Evolutionary conservation across 1,284 basidiomycete species (phyloP).

Genomic region (Cutaneotrichosporon mucoides): DNA sequence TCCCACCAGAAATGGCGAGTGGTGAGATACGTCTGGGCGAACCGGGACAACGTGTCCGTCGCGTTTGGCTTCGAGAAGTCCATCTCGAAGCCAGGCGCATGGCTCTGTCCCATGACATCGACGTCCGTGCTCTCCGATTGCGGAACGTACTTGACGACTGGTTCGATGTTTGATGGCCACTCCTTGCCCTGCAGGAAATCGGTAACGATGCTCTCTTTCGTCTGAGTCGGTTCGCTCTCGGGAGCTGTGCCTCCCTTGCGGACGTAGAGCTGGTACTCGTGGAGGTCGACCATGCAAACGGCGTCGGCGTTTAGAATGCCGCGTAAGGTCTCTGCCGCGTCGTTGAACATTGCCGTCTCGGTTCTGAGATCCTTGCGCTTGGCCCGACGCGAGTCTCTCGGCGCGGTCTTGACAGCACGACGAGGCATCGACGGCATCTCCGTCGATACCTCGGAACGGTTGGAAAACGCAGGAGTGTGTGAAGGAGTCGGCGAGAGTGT

Average conservation of each 20-base stretch:
- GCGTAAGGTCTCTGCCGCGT: conserved; percentile 32
- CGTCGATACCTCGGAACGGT: neutral
- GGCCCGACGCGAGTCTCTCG: conserved; percentile 26
- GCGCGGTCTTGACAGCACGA: conserved; percentile 26
- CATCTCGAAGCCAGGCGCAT: conserved; percentile 14
- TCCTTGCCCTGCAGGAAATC: conserved; percentile 32
- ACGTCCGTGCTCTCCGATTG: conserved; percentile 5
- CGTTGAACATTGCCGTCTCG: conserved; percentile 24
- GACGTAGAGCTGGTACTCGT: conserved; percentile 39
- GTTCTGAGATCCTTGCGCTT: conserved; percentile 20
- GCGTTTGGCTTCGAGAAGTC: conserved; percentile 19
- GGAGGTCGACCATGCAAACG: conserved; percentile 32
- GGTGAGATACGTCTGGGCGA: conserved; percentile 26
- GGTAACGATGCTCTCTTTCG: conserved; percentile 28
- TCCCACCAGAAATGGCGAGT: conserved; percentile 40
- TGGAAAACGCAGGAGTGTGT: neutral
- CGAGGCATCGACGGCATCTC: neutral
- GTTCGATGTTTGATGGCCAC: conserved; percentile 34
- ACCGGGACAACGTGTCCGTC: conserved; percentile 19
- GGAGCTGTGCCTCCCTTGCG: conserved; percentile 7
- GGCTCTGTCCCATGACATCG: conserved; percentile 24
- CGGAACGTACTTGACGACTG: conserved; percentile 31
- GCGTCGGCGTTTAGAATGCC: conserved; percentile 35
- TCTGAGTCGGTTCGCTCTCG: conserved; percentile 3
- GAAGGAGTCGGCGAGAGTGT: no score